A percentile compares a stretch with the other conserved stretches of the same genome.
These are phyloP conservation scores for Syncephalastrum monosporum DNA, from an alignment of 371 early-diverging fungal genomes.

Conservation along the genomic window DNA sequence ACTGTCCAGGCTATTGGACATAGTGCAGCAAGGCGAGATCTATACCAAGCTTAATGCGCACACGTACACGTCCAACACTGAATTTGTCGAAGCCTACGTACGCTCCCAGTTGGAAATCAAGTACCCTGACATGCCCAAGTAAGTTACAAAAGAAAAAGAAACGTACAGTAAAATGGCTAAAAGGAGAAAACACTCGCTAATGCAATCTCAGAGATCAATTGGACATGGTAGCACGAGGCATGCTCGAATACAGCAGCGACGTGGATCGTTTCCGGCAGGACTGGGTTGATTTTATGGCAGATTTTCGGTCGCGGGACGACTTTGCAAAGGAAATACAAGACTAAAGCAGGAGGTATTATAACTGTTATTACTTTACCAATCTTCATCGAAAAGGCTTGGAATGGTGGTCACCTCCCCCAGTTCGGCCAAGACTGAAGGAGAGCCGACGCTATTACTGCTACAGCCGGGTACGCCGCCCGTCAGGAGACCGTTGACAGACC, in stretches of 20 bases:
- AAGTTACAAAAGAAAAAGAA: conserved; percentile 14
- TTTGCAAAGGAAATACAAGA: conserved; percentile 3
- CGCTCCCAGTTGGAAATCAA: conserved; percentile 70
- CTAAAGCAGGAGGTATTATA: background rate
- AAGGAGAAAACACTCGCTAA: no score
- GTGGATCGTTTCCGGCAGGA: conserved; percentile 78
- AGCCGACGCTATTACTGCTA: conserved; percentile 2
- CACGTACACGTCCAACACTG: conserved; percentile 69
- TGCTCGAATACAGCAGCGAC: conserved; percentile 82
- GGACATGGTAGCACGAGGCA: conserved; percentile 77
- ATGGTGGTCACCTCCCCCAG: conserved; percentile 10
- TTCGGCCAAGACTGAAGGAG: conserved; percentile 5
- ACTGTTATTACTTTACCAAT: background rate
- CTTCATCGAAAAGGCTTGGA: conserved; percentile 8
- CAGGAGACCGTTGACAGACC: conserved; percentile 2
- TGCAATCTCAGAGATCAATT: conserved; percentile 66
- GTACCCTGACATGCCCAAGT: conserved; percentile 86
- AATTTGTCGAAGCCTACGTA: conserved; percentile 77
- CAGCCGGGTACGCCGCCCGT: background rate
- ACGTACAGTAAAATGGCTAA: no score
- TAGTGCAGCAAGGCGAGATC: conserved; percentile 82
- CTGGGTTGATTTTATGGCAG: conserved; percentile 91
- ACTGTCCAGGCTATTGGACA: conserved; percentile 79
- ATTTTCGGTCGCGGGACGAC: conserved; percentile 24
- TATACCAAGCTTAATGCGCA: conserved; percentile 81